phyloP scores from a whole-genome alignment of 768 basidiomycete genomes.

The Podaxis sp. region DNA sequence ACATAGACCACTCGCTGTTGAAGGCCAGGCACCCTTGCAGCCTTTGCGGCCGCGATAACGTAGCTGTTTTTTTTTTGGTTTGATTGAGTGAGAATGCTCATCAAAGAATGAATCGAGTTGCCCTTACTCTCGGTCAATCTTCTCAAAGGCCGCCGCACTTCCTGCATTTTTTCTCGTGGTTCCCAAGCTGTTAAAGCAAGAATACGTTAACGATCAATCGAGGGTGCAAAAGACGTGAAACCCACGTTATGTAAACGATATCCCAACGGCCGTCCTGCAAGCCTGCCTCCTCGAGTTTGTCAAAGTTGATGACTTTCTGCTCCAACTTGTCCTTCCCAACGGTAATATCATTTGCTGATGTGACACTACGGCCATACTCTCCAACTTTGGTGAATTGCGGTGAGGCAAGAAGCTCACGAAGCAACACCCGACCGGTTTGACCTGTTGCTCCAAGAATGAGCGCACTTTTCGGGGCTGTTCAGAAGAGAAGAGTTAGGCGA shows the following conservation, averaged over 20 bases:
- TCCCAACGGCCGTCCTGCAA: conserved; percentile 64
- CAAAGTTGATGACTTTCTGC: conserved; percentile 68
- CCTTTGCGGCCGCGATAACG: conserved; percentile 70
- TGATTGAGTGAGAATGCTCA: neutral
- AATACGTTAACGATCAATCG: neutral
- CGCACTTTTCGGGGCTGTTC: conserved; percentile 41
- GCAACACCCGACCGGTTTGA: conserved; percentile 58
- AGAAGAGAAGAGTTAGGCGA: neutral
- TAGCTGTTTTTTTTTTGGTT: conserved; percentile 41
- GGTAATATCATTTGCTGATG: conserved; percentile 37
- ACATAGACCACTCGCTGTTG: conserved; percentile 67
- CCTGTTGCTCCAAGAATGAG: conserved; percentile 78
- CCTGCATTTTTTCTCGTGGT: conserved; percentile 63
- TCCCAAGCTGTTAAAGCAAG: conserved; percentile 46
- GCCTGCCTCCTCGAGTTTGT: conserved; percentile 52
- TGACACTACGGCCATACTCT: conserved; percentile 70
- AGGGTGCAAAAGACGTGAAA: conserved; percentile 13
- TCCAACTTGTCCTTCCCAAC: conserved; percentile 56
- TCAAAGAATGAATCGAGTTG: neutral
- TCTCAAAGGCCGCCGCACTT: conserved; percentile 64
- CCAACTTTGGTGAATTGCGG: conserved; percentile 55
- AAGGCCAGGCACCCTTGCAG: conserved; percentile 51
- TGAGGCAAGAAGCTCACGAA: conserved; percentile 59
- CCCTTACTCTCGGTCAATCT: conserved; percentile 73
- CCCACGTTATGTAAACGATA: conserved; percentile 69